Percentiles rank a stretch among this genome's conserved stretches.
These are phyloP conservation scores for Dichomitus squalens DNA, from an alignment of 1,284 basidiomycete genomes.

Conservation along the genomic window DNA sequence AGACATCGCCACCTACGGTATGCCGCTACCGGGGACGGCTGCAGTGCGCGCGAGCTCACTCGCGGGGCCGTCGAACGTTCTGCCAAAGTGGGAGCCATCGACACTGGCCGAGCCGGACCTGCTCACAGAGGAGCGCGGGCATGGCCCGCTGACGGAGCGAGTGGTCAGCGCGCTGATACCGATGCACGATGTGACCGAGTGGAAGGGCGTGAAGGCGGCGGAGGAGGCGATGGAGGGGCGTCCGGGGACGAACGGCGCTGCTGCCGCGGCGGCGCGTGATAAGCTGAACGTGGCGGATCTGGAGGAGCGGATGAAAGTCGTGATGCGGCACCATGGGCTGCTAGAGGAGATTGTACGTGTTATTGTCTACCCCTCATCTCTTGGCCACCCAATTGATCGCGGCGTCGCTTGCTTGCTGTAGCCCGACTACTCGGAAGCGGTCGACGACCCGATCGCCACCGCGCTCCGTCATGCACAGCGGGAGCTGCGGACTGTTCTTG, in stretches of 20 bases:
- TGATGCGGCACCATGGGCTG: constrained; percentile 71
- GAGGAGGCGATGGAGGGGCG: constrained; percentile 83
- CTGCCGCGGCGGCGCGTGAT: constrained; percentile 71
- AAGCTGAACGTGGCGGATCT: constrained; percentile 73
- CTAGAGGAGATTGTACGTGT: constrained; percentile 56
- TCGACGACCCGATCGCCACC: constrained; percentile 92
- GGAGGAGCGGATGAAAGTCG: constrained; percentile 70
- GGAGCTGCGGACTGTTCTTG: constrained; percentile 76
- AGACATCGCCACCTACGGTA: constrained; percentile 62
- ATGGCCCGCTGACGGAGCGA: constrained; percentile 80
- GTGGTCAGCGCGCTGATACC: constrained; percentile 79
- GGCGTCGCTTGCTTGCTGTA: constrained; percentile 33
- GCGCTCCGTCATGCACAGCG: constrained; percentile 88
- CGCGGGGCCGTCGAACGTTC: constrained; percentile 39
- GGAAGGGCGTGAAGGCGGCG: constrained; percentile 77
- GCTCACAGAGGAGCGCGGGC: constrained; percentile 68
- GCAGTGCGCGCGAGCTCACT: constrained; percentile 34
- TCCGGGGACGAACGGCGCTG: constrained; percentile 72
- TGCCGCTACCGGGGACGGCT: constrained; percentile 43
- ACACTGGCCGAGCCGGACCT: constrained; percentile 68
- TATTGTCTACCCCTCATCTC: background rate
- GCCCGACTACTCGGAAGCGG: constrained; percentile 77
- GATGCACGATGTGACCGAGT: constrained; percentile 59
- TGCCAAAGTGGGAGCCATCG: constrained; percentile 73
- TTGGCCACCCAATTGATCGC: background rate